phyloP scores from a whole-genome alignment of 2,329 filamentous ascomycete species.

The Fusarium sp. region DNA sequence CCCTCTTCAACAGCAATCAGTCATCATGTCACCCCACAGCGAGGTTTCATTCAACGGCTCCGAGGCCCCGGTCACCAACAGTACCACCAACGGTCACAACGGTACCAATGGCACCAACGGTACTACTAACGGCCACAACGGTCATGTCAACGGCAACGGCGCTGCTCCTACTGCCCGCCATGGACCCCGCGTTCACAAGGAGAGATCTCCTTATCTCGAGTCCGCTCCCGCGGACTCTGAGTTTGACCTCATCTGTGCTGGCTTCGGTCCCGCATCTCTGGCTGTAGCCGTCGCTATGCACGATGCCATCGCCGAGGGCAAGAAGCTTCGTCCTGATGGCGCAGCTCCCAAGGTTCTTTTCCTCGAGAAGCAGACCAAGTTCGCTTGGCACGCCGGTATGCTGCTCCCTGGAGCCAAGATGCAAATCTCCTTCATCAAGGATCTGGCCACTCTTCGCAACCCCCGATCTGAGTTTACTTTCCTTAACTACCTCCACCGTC shows the following conservation, averaged over 20 bases:
- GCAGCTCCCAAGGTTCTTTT: conserved; percentile 80
- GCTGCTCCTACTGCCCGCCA: conserved; percentile 31
- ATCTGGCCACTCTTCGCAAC: conserved; percentile 89
- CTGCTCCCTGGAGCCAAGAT: conserved; percentile 92
- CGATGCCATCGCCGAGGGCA: conserved; percentile 73
- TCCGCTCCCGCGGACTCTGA: conserved; percentile 65
- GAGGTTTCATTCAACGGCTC: conserved; percentile 48
- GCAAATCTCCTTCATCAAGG: conserved; percentile 98
- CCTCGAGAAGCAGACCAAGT: conserved; percentile 84
- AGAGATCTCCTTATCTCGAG: conserved; percentile 41
- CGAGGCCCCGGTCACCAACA: conserved; percentile 39
- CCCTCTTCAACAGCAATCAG: conserved; percentile 17
- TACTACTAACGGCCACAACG: conserved; percentile 18
- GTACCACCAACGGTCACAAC: conserved; percentile 28
- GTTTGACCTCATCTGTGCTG: conserved; percentile 89
- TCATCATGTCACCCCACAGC: conserved; percentile 53
- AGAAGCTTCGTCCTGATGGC: conserved; percentile 54
- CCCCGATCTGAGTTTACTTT: conserved; percentile 94
- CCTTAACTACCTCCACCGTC: conserved; percentile 89
- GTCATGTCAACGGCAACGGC: conserved; percentile 30
- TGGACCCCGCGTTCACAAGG: conserved; percentile 41
- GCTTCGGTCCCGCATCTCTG: conserved; percentile 92
- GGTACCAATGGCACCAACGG: conserved; percentile 26
- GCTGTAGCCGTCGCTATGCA: conserved; percentile 90
- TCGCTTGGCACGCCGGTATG: conserved; percentile 97